Base-by-base conservation (phyloP, 495 filamentous ascomycete genomes). In the Hypoxylon fuscum region DNA sequence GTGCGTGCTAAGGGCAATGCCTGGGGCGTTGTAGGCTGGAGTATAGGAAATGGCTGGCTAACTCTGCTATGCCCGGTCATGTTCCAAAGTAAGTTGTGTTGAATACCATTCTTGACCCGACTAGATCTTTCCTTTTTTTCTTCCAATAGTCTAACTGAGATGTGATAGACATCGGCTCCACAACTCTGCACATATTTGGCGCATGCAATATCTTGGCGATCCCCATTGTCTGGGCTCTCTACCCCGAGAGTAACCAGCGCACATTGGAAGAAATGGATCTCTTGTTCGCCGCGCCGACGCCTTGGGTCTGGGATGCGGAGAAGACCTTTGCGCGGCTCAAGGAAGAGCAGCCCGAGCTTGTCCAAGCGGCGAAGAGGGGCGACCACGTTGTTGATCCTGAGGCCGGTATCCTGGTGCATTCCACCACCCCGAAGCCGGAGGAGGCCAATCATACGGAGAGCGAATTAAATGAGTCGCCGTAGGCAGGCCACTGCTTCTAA, bases 11-110 rank as follows among this genome's bases (percentile, higher is more conserved):
- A 86, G 25, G 88, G 88, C 15, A 90, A 89, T 44, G 85, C 88
- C n/a, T 90, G 87, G 85, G 87, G 88, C 62, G 88, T 90, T 0
- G 81, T 90, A 2, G 87, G 88, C 12, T 91, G 88, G 87, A 84
- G 80, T 52, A 88, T 90, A 32, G 87, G 86, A n/a, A 89, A 88
- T 55, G 87, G 85, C 32, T 88, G 85, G 84, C 42, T 75, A 69
- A 87, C 83, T 0, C 80, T 88, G 5, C 74, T 88, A 3, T 87
- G 84, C 46, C 87, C 87, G 1, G 79, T 86, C 4, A 86, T 89
- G 77, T 89, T 90, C 70, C 18, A 59, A 3, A 65, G 69, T 72
- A 66, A 62, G 67, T 60, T 43, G 11, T 9, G 5, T 15, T 9
- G 32, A 22, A 2, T 34, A 9, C 25, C 8, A 27, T 27, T n/a